These are phyloP conservation scores for Phragmites australis DNA, from an alignment of 176 grass and related monocot species.

Conservation along the genomic window DNA sequence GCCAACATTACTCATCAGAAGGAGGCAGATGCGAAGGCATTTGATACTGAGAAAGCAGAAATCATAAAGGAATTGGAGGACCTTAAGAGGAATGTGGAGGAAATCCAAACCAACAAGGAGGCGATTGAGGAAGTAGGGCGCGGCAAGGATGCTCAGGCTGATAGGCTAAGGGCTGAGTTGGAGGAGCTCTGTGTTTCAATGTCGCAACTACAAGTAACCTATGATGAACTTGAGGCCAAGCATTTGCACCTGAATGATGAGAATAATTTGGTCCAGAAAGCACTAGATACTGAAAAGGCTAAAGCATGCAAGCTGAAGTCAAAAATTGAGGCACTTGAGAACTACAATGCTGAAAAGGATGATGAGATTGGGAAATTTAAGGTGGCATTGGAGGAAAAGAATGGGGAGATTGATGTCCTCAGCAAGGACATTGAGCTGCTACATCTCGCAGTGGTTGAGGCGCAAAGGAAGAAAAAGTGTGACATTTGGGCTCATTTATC, in stretches of 20 bases:
- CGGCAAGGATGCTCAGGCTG: too few species aligned
- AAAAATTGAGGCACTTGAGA: slow-evolving; percentile 32
- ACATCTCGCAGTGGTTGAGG: neutral
- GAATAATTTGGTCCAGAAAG: too few species aligned
- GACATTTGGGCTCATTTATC: neutral
- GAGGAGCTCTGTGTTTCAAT: too few species aligned
- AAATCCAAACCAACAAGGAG: slow-evolving; percentile 1
- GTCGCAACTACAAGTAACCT: too few species aligned
- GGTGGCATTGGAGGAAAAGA: neutral
- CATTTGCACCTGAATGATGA: too few species aligned
- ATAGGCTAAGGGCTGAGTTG: too few species aligned
- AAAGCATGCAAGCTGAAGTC: slow-evolving; percentile 12
- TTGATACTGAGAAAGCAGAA: neutral
- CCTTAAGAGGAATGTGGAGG: neutral
- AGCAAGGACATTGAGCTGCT: slow-evolving; percentile 11
- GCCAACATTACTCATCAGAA: too few species aligned
- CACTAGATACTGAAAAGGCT: too few species aligned
- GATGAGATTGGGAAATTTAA: slow-evolving; percentile 12
- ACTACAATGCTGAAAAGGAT: slow-evolving; percentile 9
- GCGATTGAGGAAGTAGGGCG: too few species aligned
- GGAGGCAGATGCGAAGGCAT: neutral
- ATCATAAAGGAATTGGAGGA: neutral
- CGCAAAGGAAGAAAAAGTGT: slow-evolving; percentile 1
- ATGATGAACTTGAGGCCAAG: too few species aligned
- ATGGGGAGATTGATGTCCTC: neutral